Base-by-base conservation (phyloP, 495 filamentous ascomycete genomes). In the Paragyromitra xinjiangensis region DNA sequence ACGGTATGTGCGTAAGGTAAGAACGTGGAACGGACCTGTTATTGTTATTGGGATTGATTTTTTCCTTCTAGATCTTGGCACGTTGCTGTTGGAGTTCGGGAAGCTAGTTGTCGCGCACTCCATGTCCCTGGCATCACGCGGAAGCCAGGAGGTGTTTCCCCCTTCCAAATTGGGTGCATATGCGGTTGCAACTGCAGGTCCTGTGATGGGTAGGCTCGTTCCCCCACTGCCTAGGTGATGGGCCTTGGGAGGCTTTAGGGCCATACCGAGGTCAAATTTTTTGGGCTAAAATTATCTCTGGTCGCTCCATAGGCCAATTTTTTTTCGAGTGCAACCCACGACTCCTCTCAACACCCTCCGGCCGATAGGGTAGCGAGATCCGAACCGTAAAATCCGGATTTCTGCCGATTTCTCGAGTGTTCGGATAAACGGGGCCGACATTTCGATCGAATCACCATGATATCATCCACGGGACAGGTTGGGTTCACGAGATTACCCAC, bases 371-470 rank as follows among this genome's bases (percentile, higher is more conserved):
- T 19, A 40, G 34, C 58, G 16, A 37, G 56, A 24, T 37, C 50
- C 48, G 26, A 37, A 12, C 22, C 44, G 11, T 16, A 39, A 67
- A 55, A 19, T 19, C 50, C 64, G 9, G 24, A 11, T 51, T 66
- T 14, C 26, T 5, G 26, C 48, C 12, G 34, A 39, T 67, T 53
- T 29, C 24, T 58, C 16, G 19, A 61, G 56, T 2, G 6, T 22
- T 40, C 69, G 69, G 59, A 71, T 71, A 71, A 64, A 29, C 69
- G 69, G 69, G 42, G 6, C 37, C 16, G 58, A 40, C 16, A 6
- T 53, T 37, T n/a, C 19, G 29, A 34, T 19, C 26, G n/a, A 39
- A 44, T 55, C 12, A 1, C 14, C n/a, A 71, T 63, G 69, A 63
- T 71, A 71, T 71, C 69, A 64, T 61, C 2, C 16, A 7, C 14